phyloP scores from a whole-genome alignment of 805 yeast species.

The Saccharomycopsis fodiens region DNA sequence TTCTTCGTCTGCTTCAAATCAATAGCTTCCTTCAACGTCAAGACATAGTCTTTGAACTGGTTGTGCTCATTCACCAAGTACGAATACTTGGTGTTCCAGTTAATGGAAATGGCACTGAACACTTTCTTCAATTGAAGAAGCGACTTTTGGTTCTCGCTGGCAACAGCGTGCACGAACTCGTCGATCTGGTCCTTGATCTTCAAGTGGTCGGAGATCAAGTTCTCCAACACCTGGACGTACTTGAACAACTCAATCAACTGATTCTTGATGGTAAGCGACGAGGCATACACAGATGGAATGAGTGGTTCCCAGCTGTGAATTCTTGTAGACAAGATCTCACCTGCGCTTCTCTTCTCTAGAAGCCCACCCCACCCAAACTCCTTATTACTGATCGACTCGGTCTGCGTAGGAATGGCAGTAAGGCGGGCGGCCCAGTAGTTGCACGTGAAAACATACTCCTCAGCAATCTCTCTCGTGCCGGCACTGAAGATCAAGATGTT shows the following conservation, averaged over 20 bases:
- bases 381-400: constrained; percentile 59
- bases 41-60: constrained; percentile 29
- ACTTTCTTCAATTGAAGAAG: constrained; percentile 13
- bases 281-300: constrained; percentile 25
- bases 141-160: constrained; percentile 9
- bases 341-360: constrained; percentile 1
- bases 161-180: constrained; percentile 24
- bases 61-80: constrained; percentile 31
- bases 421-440: constrained; percentile 88
- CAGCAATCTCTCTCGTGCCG: constrained; percentile 58
- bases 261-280: constrained; percentile 24
- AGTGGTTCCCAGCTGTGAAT: constrained; percentile 29
- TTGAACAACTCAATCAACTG: constrained; percentile 34
- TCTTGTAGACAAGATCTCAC: constrained; percentile 7
- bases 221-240: constrained; percentile 34
- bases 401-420: constrained; percentile 71
- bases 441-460: constrained; percentile 64
- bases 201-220: constrained; percentile 37
- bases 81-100: constrained; percentile 36
- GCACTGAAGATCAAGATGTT: constrained; percentile 53
- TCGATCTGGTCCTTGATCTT: constrained; percentile 31
- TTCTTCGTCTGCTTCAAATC: constrained; percentile 17
- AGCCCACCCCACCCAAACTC: constrained; percentile 73
- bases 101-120: constrained; percentile 27
- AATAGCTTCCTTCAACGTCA: constrained; percentile 28